Evolutionary conservation across 129 eudicot species (phyloP), one percentile per base, ranked within the genome.

Genomic region (Cynara cardunculus): DNA sequence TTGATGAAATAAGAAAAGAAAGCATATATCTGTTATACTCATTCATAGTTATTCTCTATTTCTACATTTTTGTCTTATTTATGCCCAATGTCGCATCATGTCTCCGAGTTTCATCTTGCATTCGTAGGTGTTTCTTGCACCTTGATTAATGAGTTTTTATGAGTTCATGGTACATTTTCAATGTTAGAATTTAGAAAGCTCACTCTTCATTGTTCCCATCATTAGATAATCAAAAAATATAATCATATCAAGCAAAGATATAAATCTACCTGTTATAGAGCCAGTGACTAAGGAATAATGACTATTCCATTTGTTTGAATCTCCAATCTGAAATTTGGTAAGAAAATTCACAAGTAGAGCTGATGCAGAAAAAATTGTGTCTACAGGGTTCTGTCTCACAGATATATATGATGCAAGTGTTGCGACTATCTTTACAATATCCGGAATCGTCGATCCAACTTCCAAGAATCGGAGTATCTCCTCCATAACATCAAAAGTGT

Each of bases 311-410:
- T 84, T 86, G 73, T 71, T 70, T 67, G 77, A 73, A 46, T 87
- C 90, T 76, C 83, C 85, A 44, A 83, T 81, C 83, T 84, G 89
- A 89, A 92, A 79, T 70, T 81, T 90, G 77, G 79, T 82, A 56
- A 95, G 69, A 78, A 87, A 85, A 59, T 74, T 78, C 77, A 82
- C 92, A 65, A 90, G 85, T 70, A 95, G 78, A 67, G 85, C 86
- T 65, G 99, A 89, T 26, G 93, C 99, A 70, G 78, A 78, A 73
- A 90, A 78, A 78, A 88, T 69, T 39, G 89, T 89, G 73, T 95
- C 97, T 49, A 77, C 83, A 1, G 97, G 96, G 74, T 90, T 92
- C 32, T 87, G 78, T 73, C n/a, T 78, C 70, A 39, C 65, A 35
- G 97, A 87, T 41, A 90, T 80, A 88, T 87, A 94, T 34, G 91